Evolutionary conservation across 768 basidiomycete genomes (phyloP).

Genomic region (Pholiota microspora): DNA sequence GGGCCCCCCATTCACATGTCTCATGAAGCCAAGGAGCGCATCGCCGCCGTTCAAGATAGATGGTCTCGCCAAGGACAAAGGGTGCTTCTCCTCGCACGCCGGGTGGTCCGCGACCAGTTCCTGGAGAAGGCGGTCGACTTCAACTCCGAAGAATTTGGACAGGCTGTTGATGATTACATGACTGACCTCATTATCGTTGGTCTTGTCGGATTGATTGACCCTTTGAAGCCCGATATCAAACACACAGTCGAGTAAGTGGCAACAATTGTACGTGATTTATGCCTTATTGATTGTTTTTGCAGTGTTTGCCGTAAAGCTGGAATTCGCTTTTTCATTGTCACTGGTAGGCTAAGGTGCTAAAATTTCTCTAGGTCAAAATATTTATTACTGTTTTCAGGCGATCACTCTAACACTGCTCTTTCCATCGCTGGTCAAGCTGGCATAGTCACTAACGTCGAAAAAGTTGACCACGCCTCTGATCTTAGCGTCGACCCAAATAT

Average conservation of each 20-base stretch:
- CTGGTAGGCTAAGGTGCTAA: constrained; percentile 37
- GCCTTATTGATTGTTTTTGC: background rate
- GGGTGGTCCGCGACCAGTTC: constrained; percentile 31
- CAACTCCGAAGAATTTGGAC: constrained; percentile 37
- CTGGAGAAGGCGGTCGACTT: constrained; percentile 29
- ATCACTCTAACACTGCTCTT: constrained; percentile 58
- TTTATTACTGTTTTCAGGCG: constrained; percentile 26
- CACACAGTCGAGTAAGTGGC: constrained; percentile 38
- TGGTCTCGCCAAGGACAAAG: constrained; percentile 56
- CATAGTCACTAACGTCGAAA: constrained; percentile 40
- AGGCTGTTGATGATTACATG: constrained; percentile 40
- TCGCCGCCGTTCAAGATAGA: constrained; percentile 38
- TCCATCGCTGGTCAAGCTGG: constrained; percentile 66
- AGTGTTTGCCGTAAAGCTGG: constrained; percentile 52
- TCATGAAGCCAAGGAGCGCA: constrained; percentile 21
- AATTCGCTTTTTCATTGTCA: constrained; percentile 64
- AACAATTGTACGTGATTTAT: background rate
- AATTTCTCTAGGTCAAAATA: background rate
- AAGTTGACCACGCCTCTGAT: constrained; percentile 36
- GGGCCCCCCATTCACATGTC: constrained; percentile 31
- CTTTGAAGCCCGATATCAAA: constrained; percentile 52
- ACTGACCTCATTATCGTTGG: constrained; percentile 51
- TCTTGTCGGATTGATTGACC: constrained; percentile 60
- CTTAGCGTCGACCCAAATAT: constrained; percentile 25
- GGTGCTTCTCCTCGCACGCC: constrained; percentile 58